Conservation (phyloP, 176 grass and related monocot genomes). For the Guadua angustifolia region DNA sequence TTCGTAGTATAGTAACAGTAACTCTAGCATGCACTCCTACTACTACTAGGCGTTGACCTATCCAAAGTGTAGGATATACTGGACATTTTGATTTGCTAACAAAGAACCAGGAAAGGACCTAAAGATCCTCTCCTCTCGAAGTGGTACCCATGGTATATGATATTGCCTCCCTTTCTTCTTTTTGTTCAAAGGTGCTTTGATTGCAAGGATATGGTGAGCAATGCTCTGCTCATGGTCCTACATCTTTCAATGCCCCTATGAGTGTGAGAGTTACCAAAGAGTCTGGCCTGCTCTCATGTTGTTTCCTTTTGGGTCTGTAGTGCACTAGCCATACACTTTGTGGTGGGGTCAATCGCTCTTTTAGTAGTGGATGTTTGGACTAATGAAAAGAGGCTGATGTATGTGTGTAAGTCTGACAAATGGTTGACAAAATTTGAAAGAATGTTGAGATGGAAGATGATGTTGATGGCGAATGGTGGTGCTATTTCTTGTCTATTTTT, state of each 20-base stretch:
- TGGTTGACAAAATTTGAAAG: slow-evolving; percentile 65
- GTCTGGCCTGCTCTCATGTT: slow-evolving; percentile 50
- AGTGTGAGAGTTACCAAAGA: slow-evolving; percentile 51
- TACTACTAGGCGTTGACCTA: slow-evolving; percentile 40
- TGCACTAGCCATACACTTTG: slow-evolving; percentile 79
- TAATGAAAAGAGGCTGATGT: slow-evolving; percentile 64
- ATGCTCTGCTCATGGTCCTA: slow-evolving; percentile 49
- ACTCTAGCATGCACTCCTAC: slow-evolving; percentile 12
- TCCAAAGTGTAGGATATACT: slow-evolving; percentile 45
- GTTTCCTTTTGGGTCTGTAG: slow-evolving; percentile 66
- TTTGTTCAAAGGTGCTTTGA: slow-evolving; percentile 67
- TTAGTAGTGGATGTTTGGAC: slow-evolving; percentile 62
- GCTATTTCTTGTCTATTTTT: slow-evolving; percentile 52
- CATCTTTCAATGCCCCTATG: slow-evolving; percentile 58
- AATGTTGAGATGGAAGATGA: slow-evolving; percentile 60
- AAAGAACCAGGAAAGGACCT: slow-evolving; percentile 48
- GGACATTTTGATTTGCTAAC: slow-evolving; percentile 38
- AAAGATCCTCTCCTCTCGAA: slow-evolving; percentile 46
- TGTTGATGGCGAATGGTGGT: slow-evolving; percentile 51
- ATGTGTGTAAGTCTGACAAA: slow-evolving; percentile 57
- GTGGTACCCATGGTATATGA: slow-evolving; percentile 53
- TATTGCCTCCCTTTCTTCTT: slow-evolving; percentile 50
- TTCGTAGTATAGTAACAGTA: slow-evolving; percentile 53
- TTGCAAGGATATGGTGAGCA: slow-evolving; percentile 57
- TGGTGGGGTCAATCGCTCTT: slow-evolving; percentile 61